Evolutionary conservation across 495 filamentous ascomycete genomes (phyloP).

Genomic region (Daldinia caldariorum): DNA sequence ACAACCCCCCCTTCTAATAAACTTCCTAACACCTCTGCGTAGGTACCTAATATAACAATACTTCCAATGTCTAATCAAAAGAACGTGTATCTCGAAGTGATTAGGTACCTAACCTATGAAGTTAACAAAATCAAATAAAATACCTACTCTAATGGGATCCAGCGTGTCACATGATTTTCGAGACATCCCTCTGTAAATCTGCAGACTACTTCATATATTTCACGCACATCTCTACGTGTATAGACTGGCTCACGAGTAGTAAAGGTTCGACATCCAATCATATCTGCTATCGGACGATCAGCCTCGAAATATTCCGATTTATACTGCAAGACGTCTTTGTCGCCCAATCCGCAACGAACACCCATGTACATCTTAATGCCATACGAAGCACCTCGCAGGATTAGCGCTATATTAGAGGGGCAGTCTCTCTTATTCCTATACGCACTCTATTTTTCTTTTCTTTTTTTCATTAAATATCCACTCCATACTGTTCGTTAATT

Average conservation of each 20-base stretch:
- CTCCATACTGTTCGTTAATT: not conserved
- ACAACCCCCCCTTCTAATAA: not conserved
- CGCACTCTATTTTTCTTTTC: not conserved
- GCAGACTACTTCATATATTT: not conserved
- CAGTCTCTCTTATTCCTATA: conserved; percentile 1
- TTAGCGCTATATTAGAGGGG: not conserved
- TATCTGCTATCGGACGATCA: not conserved
- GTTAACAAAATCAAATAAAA: not conserved
- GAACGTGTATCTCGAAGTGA: not conserved
- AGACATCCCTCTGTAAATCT: not conserved
- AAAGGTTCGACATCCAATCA: conserved; percentile 10
- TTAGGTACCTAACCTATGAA: too few relatives aligned
- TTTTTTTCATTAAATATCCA: not conserved
- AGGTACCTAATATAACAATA: not conserved
- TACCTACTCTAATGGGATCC: not conserved
- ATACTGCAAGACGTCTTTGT: not conserved
- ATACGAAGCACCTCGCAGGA: not conserved
- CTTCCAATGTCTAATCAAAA: too few relatives aligned
- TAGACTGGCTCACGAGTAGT: not conserved
- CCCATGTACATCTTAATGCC: not conserved
- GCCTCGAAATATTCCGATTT: conserved; percentile 15
- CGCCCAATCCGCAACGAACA: not conserved
- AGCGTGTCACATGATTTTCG: not conserved
- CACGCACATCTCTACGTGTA: not conserved
- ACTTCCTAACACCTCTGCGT: not conserved